Conservation (phyloP, 192 early-diverging fungal species). For the Umbelopsis isabellina region DNA sequence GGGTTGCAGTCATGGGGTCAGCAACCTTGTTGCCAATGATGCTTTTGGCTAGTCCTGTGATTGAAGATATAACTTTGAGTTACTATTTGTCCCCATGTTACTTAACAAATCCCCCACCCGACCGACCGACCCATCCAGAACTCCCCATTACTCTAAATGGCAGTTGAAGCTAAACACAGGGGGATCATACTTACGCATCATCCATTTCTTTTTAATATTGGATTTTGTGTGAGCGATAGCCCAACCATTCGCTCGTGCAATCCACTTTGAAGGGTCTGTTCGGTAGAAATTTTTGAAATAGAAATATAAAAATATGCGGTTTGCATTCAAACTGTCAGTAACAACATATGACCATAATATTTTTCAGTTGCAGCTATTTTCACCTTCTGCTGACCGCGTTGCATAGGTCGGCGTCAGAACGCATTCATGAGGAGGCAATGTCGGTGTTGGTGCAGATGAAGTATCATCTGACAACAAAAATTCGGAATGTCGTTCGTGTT, state of each 20-base stretch:
- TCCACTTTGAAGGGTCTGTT: slow-evolving; percentile 33
- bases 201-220: slow-evolving; percentile 28
- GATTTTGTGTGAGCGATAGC: slow-evolving; percentile 37
- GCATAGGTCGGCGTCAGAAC: slow-evolving; percentile 57
- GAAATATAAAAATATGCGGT: neutral
- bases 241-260: slow-evolving; percentile 38
- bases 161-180: neutral
- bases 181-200: slow-evolving; percentile 33
- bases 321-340: neutral
- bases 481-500: slow-evolving; percentile 5
- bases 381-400: slow-evolving; percentile 33
- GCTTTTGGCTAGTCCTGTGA: slow-evolving; percentile 38
- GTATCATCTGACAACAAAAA: slow-evolving; percentile 15
- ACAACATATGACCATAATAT: neutral
- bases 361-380: neutral
- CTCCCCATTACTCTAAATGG: slow-evolving; percentile 7
- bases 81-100: slow-evolving; percentile 10
- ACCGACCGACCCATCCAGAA: neutral
- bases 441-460: neutral
- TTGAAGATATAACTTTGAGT: neutral
- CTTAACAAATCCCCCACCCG: neutral
- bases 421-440: slow-evolving; percentile 32
- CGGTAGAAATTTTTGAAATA: neutral
- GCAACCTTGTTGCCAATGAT: slow-evolving; percentile 26
- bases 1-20: slow-evolving; percentile 18